Percentiles rank a stretch among this genome's conserved stretches.
phyloP scores from a whole-genome alignment of 139 green algal species.

The Coelastrella sp. region DNA sequence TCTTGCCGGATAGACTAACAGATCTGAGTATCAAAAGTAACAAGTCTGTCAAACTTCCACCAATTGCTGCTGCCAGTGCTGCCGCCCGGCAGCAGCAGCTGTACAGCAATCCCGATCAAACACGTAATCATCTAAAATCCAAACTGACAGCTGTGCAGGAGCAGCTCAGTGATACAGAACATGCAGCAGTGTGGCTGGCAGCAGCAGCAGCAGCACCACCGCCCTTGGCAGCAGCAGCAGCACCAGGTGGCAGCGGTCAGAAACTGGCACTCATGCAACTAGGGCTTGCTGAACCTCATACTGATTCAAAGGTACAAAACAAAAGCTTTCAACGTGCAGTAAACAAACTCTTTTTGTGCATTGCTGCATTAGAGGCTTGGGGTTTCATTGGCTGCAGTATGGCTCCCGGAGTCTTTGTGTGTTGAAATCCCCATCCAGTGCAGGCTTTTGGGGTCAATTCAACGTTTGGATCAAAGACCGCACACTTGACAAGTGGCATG shows the following conservation, averaged over 20 bases:
- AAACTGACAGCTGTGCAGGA: constrained; percentile 10
- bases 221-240: neutral
- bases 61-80: neutral
- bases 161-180: constrained; percentile 14
- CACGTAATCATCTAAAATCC: neutral
- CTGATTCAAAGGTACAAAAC: neutral
- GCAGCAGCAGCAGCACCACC: constrained; percentile 18
- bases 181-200: neutral
- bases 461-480: too few relatives aligned
- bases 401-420: too few relatives aligned
- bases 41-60: neutral
- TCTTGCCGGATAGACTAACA: neutral
- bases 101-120: neutral
- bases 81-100: neutral
- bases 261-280: constrained; percentile 1
- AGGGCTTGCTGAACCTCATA: neutral
- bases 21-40: neutral
- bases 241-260: neutral
- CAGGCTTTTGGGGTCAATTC: too few relatives aligned
- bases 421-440: too few relatives aligned
- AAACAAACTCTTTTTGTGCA: too few relatives aligned
- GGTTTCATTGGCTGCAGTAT: too few relatives aligned
- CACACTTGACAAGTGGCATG: too few relatives aligned
- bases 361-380: too few relatives aligned
- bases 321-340: too few relatives aligned